These are phyloP conservation scores for Mariannaea sp. DNA, from an alignment of 2,329 filamentous ascomycete species.

Conservation along the genomic window DNA sequence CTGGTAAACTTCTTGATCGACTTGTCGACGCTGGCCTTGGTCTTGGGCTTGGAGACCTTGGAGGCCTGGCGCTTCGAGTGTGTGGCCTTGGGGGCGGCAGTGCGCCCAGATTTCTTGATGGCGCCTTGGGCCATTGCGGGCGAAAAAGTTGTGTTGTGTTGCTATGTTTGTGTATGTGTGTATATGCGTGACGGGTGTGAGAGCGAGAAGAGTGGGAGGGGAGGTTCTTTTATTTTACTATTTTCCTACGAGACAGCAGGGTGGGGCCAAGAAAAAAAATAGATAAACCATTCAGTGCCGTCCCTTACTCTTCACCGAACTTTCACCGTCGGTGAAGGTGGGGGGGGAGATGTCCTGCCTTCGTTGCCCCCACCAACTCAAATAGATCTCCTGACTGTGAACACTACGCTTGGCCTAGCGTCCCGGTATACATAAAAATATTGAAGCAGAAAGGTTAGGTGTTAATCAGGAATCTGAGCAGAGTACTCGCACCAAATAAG, in stretches of 20 bases:
- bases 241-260: too few relatives aligned
- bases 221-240: too few relatives aligned
- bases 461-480: too few relatives aligned
- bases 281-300: too few relatives aligned
- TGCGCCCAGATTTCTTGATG: constrained; percentile 53
- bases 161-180: neutral
- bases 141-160: too few relatives aligned
- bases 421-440: too few relatives aligned
- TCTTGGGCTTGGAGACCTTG: constrained; percentile 55
- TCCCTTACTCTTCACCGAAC: constrained; percentile 21
- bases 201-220: constrained; percentile 54
- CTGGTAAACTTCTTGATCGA: constrained; percentile 59
- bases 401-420: too few relatives aligned
- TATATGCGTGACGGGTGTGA: neutral
- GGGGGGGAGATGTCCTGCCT: too few relatives aligned
- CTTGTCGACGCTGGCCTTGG: constrained; percentile 55
- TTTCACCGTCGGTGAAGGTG: constrained; percentile 8
- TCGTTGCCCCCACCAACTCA: too few relatives aligned
- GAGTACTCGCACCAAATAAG: too few relatives aligned
- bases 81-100: constrained; percentile 47
- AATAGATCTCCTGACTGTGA: too few relatives aligned
- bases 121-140: constrained; percentile 59
- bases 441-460: too few relatives aligned
- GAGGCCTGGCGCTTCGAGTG: constrained; percentile 51
- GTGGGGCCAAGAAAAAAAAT: constrained; percentile 10